Evolutionary conservation across 1,284 basidiomycete genomes (phyloP).

Genomic region (Golubevia sp.): DNA sequence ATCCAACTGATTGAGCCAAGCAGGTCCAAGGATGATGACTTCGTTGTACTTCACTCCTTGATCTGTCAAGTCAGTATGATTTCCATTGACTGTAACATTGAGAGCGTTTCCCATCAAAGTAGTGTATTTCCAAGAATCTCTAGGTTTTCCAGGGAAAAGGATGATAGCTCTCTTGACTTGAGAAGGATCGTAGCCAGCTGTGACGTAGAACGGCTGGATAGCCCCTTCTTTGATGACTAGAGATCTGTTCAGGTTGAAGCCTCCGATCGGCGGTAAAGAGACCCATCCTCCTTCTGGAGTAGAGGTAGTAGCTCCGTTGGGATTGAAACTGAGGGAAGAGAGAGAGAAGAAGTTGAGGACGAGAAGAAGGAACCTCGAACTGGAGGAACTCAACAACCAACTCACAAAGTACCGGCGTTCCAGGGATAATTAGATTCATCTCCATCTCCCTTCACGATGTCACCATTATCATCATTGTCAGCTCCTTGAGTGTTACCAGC

Average conservation of each 20-base stretch:
- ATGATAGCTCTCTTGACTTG: constrained; percentile 48
- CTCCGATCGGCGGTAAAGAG: constrained; percentile 23
- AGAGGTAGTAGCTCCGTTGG: constrained; percentile 22
- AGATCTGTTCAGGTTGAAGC: constrained; percentile 42
- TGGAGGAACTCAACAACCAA: no score
- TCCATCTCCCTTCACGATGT: no score
- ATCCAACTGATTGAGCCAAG: constrained; percentile 42
- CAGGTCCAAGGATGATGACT: constrained; percentile 40
- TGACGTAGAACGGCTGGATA: constrained; percentile 47
- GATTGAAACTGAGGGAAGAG: constrained; percentile 26
- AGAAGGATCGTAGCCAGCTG: constrained; percentile 18
- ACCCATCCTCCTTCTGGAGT: constrained; percentile 63
- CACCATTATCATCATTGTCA: no score
- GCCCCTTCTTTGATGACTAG: constrained; percentile 12
- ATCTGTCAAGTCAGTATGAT: no score
- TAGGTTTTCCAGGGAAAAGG: constrained; percentile 45
- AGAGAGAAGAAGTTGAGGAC: constrained; percentile 13
- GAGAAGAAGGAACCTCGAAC: no score
- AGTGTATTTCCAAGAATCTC: constrained; percentile 52
- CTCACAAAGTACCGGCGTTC: no score
- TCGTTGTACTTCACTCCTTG: no score
- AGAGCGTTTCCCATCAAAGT: constrained; percentile 38
- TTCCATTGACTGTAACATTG: constrained; percentile 8
- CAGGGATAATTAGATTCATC: no score
- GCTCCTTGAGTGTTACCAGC: no score